Evolutionary conservation across 2,329 filamentous ascomycete species (phyloP).

Genomic region (Alternaria metachromatica): DNA sequence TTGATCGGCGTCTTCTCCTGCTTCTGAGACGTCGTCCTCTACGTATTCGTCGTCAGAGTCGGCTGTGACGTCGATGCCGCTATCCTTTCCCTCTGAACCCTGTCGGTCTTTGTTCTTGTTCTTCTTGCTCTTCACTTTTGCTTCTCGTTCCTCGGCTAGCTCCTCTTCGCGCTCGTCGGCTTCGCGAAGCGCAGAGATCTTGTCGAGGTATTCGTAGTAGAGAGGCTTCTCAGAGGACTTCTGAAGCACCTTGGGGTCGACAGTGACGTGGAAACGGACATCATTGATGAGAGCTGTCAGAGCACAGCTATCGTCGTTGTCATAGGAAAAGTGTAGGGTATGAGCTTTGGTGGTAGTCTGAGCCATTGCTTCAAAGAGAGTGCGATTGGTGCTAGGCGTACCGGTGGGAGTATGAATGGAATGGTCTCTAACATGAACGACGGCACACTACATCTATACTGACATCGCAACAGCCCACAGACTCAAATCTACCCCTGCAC

Average conservation of each 20-base stretch:
- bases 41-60: conserved; percentile 15
- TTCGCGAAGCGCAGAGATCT: conserved; percentile 19
- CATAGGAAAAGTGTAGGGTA: conserved; percentile 20
- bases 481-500: background rate
- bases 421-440: background rate
- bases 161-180: conserved; percentile 23
- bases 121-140: background rate
- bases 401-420: background rate
- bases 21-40: conserved; percentile 11
- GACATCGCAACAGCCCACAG: background rate
- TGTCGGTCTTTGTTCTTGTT: background rate
- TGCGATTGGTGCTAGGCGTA: background rate
- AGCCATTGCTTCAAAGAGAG: conserved; percentile 10
- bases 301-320: conserved; percentile 20
- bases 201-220: conserved; percentile 28
- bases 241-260: conserved; percentile 13
- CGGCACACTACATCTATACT: background rate
- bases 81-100: conserved; percentile 21
- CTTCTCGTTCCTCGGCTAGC: conserved; percentile 4
- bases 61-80: conserved; percentile 22
- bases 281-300: conserved; percentile 27
- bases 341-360: conserved; percentile 13
- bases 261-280: conserved; percentile 24
- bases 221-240: conserved; percentile 20
- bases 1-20: conserved; percentile 20